phyloP scores from a whole-genome alignment of 169 alveolate species.

The Cryptosporidium sp. region DNA sequence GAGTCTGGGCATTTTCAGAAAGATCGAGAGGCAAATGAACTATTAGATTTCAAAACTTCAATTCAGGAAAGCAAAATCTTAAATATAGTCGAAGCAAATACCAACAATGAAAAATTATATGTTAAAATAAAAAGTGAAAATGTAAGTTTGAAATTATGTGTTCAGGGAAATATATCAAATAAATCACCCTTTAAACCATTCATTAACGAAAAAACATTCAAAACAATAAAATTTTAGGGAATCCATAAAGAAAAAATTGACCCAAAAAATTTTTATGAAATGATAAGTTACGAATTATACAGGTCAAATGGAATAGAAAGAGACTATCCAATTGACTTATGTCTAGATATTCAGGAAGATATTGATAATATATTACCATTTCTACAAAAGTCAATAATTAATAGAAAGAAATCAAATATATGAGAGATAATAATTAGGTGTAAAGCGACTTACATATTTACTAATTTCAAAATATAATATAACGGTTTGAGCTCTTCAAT shows the following conservation, averaged over 20 bases:
- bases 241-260: neutral
- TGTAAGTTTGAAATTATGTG: conserved; percentile 20
- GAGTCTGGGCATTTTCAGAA: neutral
- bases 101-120: neutral
- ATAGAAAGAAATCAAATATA: neutral
- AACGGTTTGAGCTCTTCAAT: conserved; percentile 44
- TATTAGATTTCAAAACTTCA: neutral
- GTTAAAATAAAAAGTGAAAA: neutral
- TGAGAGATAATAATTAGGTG: neutral
- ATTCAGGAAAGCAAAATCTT: neutral
- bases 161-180: neutral
- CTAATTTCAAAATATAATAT: conserved; percentile 31
- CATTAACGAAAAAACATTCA: neutral
- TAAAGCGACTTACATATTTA: neutral
- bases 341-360: conserved; percentile 17
- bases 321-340: conserved; percentile 46
- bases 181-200: neutral
- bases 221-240: neutral
- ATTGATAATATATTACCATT: conserved; percentile 51
- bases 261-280: conserved; percentile 24
- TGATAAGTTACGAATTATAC: conserved; percentile 24
- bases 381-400: conserved; percentile 21
- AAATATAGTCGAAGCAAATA: neutral
- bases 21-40: neutral
- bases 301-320: conserved; percentile 44